These are phyloP conservation scores for Fusarium verticillioides DNA, from an alignment of 2,329 filamentous ascomycete species.

Conservation along the genomic window DNA sequence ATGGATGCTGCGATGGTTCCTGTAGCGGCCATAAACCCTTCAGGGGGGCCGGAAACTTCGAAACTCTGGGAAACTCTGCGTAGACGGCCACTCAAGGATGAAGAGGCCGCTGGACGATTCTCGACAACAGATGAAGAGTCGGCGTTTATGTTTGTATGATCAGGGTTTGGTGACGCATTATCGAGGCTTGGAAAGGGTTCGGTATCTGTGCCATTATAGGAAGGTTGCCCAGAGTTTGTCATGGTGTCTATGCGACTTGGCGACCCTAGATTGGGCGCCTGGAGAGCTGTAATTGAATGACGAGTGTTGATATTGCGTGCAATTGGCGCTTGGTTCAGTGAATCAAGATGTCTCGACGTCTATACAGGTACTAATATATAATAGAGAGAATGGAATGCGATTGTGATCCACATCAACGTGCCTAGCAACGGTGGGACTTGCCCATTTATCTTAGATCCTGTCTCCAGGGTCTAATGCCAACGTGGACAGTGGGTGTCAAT, in stretches of 20 bases:
- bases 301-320: not conserved
- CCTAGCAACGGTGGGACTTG: slow-evolving; percentile 27
- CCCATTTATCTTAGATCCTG: slow-evolving; percentile 21
- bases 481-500: not conserved
- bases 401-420: slow-evolving; percentile 23
- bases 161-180: slow-evolving; percentile 33
- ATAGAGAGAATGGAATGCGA: slow-evolving; percentile 13
- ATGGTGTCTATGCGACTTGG: slow-evolving; percentile 28
- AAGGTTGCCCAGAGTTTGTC: slow-evolving; percentile 26
- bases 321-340: not conserved
- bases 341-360: not conserved
- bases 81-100: slow-evolving; percentile 48
- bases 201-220: slow-evolving; percentile 30
- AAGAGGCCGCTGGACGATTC: slow-evolving; percentile 46
- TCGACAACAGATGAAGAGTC: slow-evolving; percentile 13
- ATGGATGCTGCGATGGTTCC: slow-evolving; percentile 58
- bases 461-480: not conserved
- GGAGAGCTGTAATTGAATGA: not conserved
- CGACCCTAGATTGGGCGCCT: not conserved
- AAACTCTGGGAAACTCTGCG: slow-evolving; percentile 53
- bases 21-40: slow-evolving; percentile 60
- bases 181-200: slow-evolving; percentile 46
- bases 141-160: slow-evolving; percentile 8
- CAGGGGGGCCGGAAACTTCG: slow-evolving; percentile 58
- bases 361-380: not conserved